phyloP scores from a whole-genome alignment of 768 basidiomycete species.

The Mrakia blollopis region DNA sequence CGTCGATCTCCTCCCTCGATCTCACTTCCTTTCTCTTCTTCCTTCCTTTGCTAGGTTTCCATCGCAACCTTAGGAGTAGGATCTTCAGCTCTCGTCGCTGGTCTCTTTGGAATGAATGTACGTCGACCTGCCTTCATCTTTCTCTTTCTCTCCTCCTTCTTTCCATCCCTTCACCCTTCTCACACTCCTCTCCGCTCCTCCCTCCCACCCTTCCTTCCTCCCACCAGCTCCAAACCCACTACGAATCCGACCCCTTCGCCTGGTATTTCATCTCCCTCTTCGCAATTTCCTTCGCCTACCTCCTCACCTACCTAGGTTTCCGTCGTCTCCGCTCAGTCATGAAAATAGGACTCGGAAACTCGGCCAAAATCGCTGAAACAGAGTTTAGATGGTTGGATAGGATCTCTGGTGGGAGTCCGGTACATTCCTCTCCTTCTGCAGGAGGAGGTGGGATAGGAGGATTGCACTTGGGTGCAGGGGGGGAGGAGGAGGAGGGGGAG shows the following conservation, averaged over 20 bases:
- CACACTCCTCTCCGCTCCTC: neutral
- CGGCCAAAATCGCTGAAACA: conserved; percentile 1
- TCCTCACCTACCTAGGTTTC: conserved; percentile 63
- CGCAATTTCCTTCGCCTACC: conserved; percentile 56
- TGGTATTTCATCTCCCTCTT: conserved; percentile 63
- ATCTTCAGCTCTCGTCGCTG: conserved; percentile 79
- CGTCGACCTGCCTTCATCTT: neutral
- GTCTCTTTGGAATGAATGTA: conserved; percentile 42
- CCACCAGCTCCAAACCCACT: conserved; percentile 62
- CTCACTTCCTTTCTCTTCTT: neutral
- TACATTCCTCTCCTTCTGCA: neutral
- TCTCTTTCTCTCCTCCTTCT: neutral
- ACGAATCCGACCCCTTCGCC: conserved; percentile 68
- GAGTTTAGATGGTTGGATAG: conserved; percentile 22
- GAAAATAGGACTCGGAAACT: conserved; percentile 17
- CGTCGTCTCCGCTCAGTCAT: conserved; percentile 49
- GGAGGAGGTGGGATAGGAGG: neutral
- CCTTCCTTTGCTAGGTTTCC: conserved; percentile 57
- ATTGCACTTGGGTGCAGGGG: too few species aligned
- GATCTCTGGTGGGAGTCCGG: neutral
- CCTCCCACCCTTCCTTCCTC: neutral
- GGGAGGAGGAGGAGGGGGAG: neutral
- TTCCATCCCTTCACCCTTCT: conserved; percentile 18
- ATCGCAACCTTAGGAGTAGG: conserved; percentile 92
- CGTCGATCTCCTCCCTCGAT: conserved; percentile 22